Base-by-base conservation (phyloP, 768 basidiomycete genomes). In the Termitomyces sp. region DNA sequence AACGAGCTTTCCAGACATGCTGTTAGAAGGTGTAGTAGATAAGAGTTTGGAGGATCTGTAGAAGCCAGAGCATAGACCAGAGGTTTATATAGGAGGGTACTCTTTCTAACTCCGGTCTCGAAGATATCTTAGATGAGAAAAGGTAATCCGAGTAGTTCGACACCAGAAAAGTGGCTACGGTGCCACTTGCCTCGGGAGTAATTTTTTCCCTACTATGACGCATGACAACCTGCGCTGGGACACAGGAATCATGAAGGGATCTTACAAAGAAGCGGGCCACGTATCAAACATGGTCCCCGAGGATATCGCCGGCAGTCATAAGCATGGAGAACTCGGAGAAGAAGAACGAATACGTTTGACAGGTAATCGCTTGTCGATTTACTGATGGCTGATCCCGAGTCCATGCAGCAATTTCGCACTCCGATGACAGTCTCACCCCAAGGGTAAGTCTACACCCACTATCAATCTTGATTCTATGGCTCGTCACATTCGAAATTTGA, bases 1-100 rank as follows among this genome's bases (percentile, higher is more conserved):
- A 56, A 66, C 51, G 26, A 66, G 63, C 37, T 64, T 58, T 60
- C 56, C 65, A 60, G 65, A 55, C 63, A 62, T 64, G 36, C 51
- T 36, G n/a, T 48, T 34, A 13, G 37, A 28, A 26, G 50, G 37
- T 45, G 22, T 34, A 52, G 42, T 56, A 26, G 50, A 56, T 22
- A 54, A 37, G 52, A 52, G 28, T 31, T 33, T 41, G 29, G 24
- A n/a, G 3, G 24, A 15, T 39, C 41, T 61, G 56, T 20, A 24
- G 12, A 49, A 42, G 22, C 39, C 9, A 54, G n/a, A 26, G 9
- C 34, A 16, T 10, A 28, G 18, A 48, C 26, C 1, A 47, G 12
- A 42, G 50, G 34, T 36, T 60, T 60, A 60, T 58, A 58, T 58
- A 49, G 16, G 12, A 15, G 4, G 39, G 39, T 41, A 58, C 57